Evolutionary conservation across 148 eudicot genomes (phyloP), one percentile per base, ranked within the genome.

Genomic region (Diospyros lotus): DNA sequence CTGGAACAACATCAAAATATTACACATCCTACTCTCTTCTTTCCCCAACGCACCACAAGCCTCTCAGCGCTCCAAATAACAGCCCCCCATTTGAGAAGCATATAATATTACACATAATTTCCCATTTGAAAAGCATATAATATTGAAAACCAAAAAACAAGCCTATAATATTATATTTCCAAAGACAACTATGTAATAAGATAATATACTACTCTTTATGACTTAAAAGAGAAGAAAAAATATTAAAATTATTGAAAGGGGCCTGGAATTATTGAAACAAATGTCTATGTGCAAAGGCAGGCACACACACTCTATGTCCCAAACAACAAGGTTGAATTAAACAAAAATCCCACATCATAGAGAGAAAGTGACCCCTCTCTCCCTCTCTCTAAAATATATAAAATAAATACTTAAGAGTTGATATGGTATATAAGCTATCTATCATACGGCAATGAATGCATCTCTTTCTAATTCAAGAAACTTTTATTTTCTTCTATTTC

Each of bases 401-500:
- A 12, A 28, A 63, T 13, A 52, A 14, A 63, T 38, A 66, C 52
- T 62, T 64, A 55, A 10, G 55, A 71, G 76, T 63, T 82, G 86
- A 83, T 84, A 84, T 80, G 89, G 86, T 87, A 82, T 84, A 84
- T 81, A 84, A 85, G 82, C 78, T 76, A 81, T 74, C 82, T 73
- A 80, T 76, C 61, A 56, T 44, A 70, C 46, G 77, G 46, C 79
- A 76, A 77, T 73, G 53, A 85, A 78, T 64, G 77, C 78, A 60
- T 68, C 79, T 64, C 66, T 81, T 71, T 78, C 76, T 45, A 69
- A 74, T 14, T 61, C 58, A 67, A 62, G 42, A 67, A 77, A 69
- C 12, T 40, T 28, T 55, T 9, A 15, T 14, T 81, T 70, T 59
- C 58, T 9, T 69, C 6, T 3, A 48, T 15, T 3, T 53, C 3